Conservation (phyloP, 352 stramenopile genomes). For the Phytophthora chlamydospora region DNA sequence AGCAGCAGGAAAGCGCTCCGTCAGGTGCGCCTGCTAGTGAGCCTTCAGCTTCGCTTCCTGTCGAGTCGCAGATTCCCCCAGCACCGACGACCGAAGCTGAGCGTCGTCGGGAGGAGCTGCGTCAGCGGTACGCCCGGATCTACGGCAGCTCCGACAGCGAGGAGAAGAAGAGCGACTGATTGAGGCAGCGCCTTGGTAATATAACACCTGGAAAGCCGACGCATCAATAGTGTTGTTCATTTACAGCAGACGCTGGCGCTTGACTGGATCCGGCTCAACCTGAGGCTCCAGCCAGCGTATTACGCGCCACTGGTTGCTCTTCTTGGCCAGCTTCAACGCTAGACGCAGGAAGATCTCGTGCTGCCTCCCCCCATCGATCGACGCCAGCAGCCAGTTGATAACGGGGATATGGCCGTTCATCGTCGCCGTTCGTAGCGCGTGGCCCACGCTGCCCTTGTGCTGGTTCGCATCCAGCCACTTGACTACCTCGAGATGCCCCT, state of each 20-base stretch:
- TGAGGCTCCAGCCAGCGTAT: slow-evolving; percentile 21
- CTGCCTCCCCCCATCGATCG: neutral
- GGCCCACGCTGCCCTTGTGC: slow-evolving; percentile 7
- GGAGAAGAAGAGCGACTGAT: slow-evolving; percentile 49
- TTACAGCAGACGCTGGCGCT: slow-evolving; percentile 17
- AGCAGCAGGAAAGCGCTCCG: slow-evolving; percentile 10
- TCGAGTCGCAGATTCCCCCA: slow-evolving; percentile 46
- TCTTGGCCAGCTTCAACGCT: slow-evolving; percentile 11
- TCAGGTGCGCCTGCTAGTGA: slow-evolving; percentile 17
- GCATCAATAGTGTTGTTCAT: neutral
- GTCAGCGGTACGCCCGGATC: slow-evolving; percentile 61
- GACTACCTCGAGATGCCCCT: slow-evolving; percentile 6
- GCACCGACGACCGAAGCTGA: slow-evolving; percentile 52
- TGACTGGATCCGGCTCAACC: slow-evolving; percentile 6
- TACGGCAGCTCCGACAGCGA: slow-evolving; percentile 46
- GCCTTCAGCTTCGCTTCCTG: slow-evolving; percentile 18
- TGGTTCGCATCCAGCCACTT: slow-evolving; percentile 11
- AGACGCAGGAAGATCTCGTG: slow-evolving; percentile 13
- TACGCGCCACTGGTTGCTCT: slow-evolving; percentile 18
- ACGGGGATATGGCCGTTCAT: slow-evolving; percentile 12
- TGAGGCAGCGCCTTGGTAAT: slow-evolving; percentile 19
- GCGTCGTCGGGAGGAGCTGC: slow-evolving; percentile 58
- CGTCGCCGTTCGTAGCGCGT: slow-evolving; percentile 7
- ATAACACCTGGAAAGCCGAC: slow-evolving; percentile 20
- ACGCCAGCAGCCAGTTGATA: slow-evolving; percentile 14